Evolutionary conservation across 495 filamentous ascomycete species (phyloP), one percentile per base, ranked within the genome.

Genomic region (Immersiella caudata): DNA sequence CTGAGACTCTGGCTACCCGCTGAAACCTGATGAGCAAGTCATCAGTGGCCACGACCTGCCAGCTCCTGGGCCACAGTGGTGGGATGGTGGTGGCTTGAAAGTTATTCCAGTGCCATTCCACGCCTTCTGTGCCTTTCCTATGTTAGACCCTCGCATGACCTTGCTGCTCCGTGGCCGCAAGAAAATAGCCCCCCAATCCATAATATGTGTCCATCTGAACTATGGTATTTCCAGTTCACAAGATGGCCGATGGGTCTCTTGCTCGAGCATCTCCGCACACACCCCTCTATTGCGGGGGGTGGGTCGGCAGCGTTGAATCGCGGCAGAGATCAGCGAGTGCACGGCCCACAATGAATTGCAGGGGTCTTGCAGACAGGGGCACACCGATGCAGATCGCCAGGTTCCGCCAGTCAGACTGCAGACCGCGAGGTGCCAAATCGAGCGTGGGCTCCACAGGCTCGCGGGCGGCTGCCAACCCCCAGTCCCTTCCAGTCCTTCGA

Each of bases 281-380:
- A 5, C 40, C 40, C 40, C 14, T 60, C 36, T 18, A 26, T 8
- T 33, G 35, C 54, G 50, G 59, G 65, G 65, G 57, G 49, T 62
- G 59, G 20, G 63, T 18, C 27, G 24, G 25, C 50, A 60, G n/a
- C 52, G 29, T 36, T 35, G 26, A 50, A 62, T 20, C 21, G 20
- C 60, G 33, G 35, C 60, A 62, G 14, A 62, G 60, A 62, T 62
- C 60, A 22, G 24, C 25, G 55, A 64, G 35, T 49, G 64, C 66
- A 57, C 68, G 69, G 67, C 55, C 60, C 65, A 35, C 56, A 65
- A 74, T 70, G 71, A 69, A 74, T 74, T 67, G 67, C 67, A 24
- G 66, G 66, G 66, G 57, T 56, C 35, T 63, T 58, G 66, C 57
- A 56, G 65, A 55, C 69, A 72, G 70, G 74, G 74, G 59, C n/a